These are phyloP conservation scores for Pachyrhizus erosus DNA, from an alignment of 306 rosid genomes.

Conservation along the genomic window DNA sequence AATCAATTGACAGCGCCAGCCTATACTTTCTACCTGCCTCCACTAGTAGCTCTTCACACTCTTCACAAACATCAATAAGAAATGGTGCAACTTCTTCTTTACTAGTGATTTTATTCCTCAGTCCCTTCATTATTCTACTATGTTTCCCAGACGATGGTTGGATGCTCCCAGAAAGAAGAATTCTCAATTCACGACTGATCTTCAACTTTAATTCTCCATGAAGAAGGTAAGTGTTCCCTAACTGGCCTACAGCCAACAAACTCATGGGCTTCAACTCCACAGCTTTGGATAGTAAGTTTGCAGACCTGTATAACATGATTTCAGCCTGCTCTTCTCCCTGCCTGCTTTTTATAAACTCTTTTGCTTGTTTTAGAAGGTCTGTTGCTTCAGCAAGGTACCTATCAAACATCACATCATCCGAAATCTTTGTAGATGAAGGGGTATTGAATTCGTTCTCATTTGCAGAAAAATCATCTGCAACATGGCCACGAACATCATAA, in stretches of 20 bases:
- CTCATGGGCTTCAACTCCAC: slow-evolving; percentile 86
- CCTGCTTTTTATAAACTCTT: slow-evolving; percentile 62
- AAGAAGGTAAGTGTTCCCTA: slow-evolving; percentile 92
- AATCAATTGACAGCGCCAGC: slow-evolving; percentile 88
- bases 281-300: slow-evolving; percentile 82
- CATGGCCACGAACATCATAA: slow-evolving; percentile 34
- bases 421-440: slow-evolving; percentile 59
- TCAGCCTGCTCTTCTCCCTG: slow-evolving; percentile 72
- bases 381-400: slow-evolving; percentile 79
- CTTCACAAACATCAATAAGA: slow-evolving; percentile 82
- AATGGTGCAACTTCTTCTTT: slow-evolving; percentile 68
- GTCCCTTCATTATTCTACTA: slow-evolving; percentile 55
- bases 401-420: slow-evolving; percentile 78
- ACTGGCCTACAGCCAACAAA: slow-evolving; percentile 90
- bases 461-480: slow-evolving; percentile 47
- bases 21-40: slow-evolving; percentile 95
- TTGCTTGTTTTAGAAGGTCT: slow-evolving; percentile 75
- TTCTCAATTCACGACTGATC: slow-evolving; percentile 81
- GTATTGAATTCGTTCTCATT: slow-evolving; percentile 54
- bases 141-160: slow-evolving; percentile 51
- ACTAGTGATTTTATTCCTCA: slow-evolving; percentile 53
- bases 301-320: slow-evolving; percentile 69
- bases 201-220: slow-evolving; percentile 94
- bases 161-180: slow-evolving; percentile 62
- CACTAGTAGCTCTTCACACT: slow-evolving; percentile 88